Evolutionary conservation across 1,139 yeast genomes (phyloP).

Genomic region (Nakaseomyces uthaithaninus): DNA sequence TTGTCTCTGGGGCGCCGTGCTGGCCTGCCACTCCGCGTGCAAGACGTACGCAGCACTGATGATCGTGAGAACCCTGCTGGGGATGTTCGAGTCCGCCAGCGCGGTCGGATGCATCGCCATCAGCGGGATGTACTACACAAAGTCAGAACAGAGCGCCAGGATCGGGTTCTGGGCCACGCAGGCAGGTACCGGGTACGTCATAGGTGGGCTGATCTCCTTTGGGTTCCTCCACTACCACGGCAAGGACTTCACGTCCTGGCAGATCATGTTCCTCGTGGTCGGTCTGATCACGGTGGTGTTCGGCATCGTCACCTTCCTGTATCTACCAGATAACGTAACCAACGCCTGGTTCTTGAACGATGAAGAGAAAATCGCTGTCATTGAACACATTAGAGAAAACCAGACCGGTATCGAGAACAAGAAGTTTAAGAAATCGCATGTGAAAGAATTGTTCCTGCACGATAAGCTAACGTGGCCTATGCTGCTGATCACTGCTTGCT

Average conservation of each 20-base stretch:
- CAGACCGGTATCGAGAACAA: slow-evolving; percentile 51
- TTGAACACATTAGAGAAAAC: slow-evolving; percentile 44
- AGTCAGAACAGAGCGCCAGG: slow-evolving; percentile 45
- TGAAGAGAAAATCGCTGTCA: slow-evolving; percentile 44
- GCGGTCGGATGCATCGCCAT: slow-evolving; percentile 55
- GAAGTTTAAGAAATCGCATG: slow-evolving; percentile 46
- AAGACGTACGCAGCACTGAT: slow-evolving; percentile 42
- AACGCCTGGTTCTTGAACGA: slow-evolving; percentile 44
- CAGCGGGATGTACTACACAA: slow-evolving; percentile 47
- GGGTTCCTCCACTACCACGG: slow-evolving; percentile 37
- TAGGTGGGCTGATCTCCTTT: slow-evolving; percentile 50
- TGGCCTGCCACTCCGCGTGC: slow-evolving; percentile 45
- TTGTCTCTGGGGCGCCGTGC: slow-evolving; percentile 44
- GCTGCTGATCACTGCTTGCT: slow-evolving; percentile 33
- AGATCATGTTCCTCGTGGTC: slow-evolving; percentile 41
- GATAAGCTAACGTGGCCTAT: slow-evolving; percentile 43
- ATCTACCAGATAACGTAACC: slow-evolving; percentile 49
- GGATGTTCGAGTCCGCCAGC: slow-evolving; percentile 47
- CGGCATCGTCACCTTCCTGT: slow-evolving; percentile 40
- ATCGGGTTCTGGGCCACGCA: slow-evolving; percentile 41
- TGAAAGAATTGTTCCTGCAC: slow-evolving; percentile 37
- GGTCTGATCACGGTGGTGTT: slow-evolving; percentile 45
- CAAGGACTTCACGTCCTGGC: slow-evolving; percentile 38
- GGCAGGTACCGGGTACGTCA: slow-evolving; percentile 44
- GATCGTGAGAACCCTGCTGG: slow-evolving; percentile 45